Conservation (phyloP, 73 alveolate species). For the Diophrys sp. region DNA sequence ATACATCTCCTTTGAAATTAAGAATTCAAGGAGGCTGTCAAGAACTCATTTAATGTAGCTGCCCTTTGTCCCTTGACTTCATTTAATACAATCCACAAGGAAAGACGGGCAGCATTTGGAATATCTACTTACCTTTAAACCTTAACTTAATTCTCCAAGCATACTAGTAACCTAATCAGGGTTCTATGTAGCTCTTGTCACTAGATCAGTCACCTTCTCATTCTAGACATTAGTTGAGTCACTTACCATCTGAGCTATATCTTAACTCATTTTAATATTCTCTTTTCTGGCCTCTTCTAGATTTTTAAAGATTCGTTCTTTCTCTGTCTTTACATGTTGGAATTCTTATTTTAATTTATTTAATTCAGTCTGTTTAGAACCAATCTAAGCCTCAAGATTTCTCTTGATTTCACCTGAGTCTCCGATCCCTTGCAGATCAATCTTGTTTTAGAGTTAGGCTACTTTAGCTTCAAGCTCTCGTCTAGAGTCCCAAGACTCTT, state of each 20-base stretch:
- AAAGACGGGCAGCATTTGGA: neutral
- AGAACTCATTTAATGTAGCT: neutral
- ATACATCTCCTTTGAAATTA: neutral
- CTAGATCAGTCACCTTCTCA: neutral
- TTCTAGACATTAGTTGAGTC: neutral
- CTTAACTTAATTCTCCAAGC: neutral
- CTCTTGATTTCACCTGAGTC: no score
- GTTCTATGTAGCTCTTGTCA: neutral
- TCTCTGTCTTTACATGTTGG: no score
- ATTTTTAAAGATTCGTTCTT: no score
- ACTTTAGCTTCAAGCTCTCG: no score
- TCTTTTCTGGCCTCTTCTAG: neutral
- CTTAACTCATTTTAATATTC: neutral
- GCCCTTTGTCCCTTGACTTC: neutral
- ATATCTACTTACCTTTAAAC: neutral
- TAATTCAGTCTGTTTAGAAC: no score
- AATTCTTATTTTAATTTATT: no score
- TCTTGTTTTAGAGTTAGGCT: no score
- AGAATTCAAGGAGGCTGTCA: neutral
- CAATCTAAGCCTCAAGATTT: no score
- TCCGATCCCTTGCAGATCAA: no score
- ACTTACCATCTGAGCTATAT: neutral
- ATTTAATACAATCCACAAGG: neutral
- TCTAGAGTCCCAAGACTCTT: no score
- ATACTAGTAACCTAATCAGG: neutral